Percentiles rank a stretch among this genome's conserved stretches.
phyloP scores from a whole-genome alignment of 2,329 filamentous ascomycete species.

The Clonostachys rosea region DNA sequence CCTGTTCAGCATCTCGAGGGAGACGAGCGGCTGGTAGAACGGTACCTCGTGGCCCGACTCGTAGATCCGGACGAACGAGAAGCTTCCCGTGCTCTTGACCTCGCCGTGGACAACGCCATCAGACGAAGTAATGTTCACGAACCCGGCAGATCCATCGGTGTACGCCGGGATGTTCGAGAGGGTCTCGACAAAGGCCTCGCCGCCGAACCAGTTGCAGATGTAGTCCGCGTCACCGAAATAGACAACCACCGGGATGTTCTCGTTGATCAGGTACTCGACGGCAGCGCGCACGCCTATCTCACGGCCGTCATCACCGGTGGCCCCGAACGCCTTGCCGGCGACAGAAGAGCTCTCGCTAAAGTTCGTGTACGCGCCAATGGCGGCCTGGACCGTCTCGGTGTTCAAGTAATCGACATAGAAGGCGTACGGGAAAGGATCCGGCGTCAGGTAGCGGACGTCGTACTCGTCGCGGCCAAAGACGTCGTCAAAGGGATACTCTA shows the following conservation, averaged over 20 bases:
- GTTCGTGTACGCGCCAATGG: slow-evolving; percentile 90
- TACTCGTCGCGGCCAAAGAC: slow-evolving; percentile 91
- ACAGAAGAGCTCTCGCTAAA: slow-evolving; percentile 63
- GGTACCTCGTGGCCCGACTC: slow-evolving; percentile 7
- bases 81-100: slow-evolving; percentile 3
- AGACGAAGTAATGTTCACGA: slow-evolving; percentile 41
- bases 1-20: slow-evolving; percentile 7
- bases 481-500: slow-evolving; percentile 49
- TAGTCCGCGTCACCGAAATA: slow-evolving; percentile 89
- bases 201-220: slow-evolving; percentile 98
- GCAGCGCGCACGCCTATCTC: too few species aligned
- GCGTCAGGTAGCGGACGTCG: slow-evolving; percentile 70
- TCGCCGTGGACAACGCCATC: slow-evolving; percentile 3
- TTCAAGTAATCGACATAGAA: slow-evolving; percentile 68
- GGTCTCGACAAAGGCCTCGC: slow-evolving; percentile 89
- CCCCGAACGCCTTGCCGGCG: too few species aligned
- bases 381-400: slow-evolving; percentile 74
- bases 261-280: slow-evolving; percentile 47
- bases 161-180: slow-evolving; percentile 80
- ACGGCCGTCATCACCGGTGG: slow-evolving; percentile 65
- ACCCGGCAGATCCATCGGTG: slow-evolving; percentile 64
- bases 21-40: slow-evolving; percentile 4
- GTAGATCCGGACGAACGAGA: slow-evolving; percentile 7
- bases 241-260: slow-evolving; percentile 90
- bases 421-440: slow-evolving; percentile 45